Base-by-base conservation (phyloP, 2,329 filamentous ascomycete species). In the Cladorrhinum sp. region DNA sequence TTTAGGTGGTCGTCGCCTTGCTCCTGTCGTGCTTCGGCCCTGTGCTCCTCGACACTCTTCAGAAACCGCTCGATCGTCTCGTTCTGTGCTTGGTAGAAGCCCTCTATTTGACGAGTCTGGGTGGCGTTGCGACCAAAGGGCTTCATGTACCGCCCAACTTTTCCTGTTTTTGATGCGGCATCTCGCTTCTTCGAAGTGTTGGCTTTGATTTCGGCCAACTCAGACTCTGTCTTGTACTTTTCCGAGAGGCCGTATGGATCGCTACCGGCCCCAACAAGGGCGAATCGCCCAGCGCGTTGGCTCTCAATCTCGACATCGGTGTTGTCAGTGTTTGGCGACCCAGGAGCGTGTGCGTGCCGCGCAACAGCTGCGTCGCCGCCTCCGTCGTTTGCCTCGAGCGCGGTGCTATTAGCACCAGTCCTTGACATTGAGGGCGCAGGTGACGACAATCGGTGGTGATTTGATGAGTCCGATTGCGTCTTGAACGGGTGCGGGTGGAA, bases 11-110 rank as follows among this genome's bases (percentile, higher is more conserved):
- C 94, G 30, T 92, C 90, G 62, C 86, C 86, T 61, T 89, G 87
- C 72, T 93, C 86, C 68, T 96, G 89, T 65, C 86, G 88, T 36
- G 93, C 93, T 53, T 92, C 88, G 36, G 88, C 86, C 18, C 90
- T 82, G 76, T 98, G 95, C 71, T 97, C 92, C 71, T 96, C 92
- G 2, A 98, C 94, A 2, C 90, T 88, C 77, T 96, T 97, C 66
- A 98, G 82, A 76, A 97, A 84, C 10, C 91, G 86, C 77, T 96
- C 86, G 67, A 99, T 99, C 69, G 91, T 93, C 73, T 93, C 91
- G 73, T 99, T 99, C 73, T 99, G 94, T 28, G 82, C 82, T 73
- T 91, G 85, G 80, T 98, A 98, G 78, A 97, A 98, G 55, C 86
- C 84, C 70, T 90, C 83, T 16, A 98, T 73, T n/a, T 68, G 68